Base-by-base conservation (phyloP, 805 yeast genomes). In the Candida arabinofermentans region DNA sequence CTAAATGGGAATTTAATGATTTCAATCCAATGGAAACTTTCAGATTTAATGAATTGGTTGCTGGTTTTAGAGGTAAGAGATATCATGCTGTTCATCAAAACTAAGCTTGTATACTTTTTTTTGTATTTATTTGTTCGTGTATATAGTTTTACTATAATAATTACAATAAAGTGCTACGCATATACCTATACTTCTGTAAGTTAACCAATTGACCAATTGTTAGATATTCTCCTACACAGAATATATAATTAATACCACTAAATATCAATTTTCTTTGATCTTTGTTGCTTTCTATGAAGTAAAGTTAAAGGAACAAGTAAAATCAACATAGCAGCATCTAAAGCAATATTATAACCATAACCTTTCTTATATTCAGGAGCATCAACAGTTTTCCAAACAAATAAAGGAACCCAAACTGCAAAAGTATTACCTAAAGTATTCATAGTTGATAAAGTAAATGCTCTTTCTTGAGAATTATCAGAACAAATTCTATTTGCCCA, bases 1-100 rank as follows among this genome's bases (percentile, higher is more conserved):
- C 96, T 17, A 90, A 90, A 66, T 86, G 96, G 86, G 98, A 93
- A 62, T 74, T 93, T 56, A 93, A 90, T 55, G 98, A 91, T 61
- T 66, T 79, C 48, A 80, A 88, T 61, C 98, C 98, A 18, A 91
- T 90, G 24, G 97, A 91, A 61, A 86, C 88, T 13, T 91, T 84
- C 71, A 96, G 86, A 69, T 85, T 86, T 60, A 93, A 93, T 70
- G 89, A 86, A 71, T 80, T 81, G 59, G 66, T 93, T 42, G 90
- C 88, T 64, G 99, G 91, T 9, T 77, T 90, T 65, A 81, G 99
- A 69, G 98, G 99, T 52, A 93, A 91, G 74, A 79, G 99, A 61
- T 93, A 93, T 67, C 97, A 90, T 57, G 96, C 96, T 32, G 73
- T 86, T 51, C 51, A 58, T 39, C 52, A 54, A 47, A 52, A 46